phyloP scores from a whole-genome alignment of 2,329 filamentous ascomycete species.

The Colletotrichum sp. region DNA sequence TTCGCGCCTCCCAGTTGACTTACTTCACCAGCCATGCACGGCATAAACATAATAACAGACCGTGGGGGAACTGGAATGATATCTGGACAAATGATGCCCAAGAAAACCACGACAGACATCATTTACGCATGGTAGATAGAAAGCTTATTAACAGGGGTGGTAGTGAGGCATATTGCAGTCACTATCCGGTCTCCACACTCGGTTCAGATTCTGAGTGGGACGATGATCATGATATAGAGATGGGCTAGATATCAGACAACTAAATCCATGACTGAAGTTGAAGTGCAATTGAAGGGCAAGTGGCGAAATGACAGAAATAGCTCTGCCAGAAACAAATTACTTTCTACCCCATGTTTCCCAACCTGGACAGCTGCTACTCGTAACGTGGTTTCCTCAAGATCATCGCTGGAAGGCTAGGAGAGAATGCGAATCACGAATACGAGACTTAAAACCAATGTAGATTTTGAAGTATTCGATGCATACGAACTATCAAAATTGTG shows the following conservation, averaged over 20 bases:
- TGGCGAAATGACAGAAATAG: neutral
- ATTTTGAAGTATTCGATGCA: neutral
- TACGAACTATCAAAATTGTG: neutral
- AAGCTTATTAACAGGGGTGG: neutral
- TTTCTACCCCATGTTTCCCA: neutral
- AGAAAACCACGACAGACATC: neutral
- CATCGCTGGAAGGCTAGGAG: neutral
- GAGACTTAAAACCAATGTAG: neutral
- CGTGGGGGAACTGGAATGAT: neutral
- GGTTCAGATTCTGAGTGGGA: neutral
- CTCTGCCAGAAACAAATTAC: neutral
- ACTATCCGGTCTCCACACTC: neutral
- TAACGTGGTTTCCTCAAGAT: neutral
- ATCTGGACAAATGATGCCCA: neutral
- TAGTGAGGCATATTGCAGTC: neutral
- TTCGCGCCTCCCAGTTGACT: neutral
- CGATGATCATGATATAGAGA: neutral
- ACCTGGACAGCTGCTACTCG: neutral
- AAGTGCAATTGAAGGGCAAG: neutral
- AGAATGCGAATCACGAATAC: neutral
- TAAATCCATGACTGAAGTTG: neutral
- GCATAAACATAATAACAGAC: neutral
- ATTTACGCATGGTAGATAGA: neutral
- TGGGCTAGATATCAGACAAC: neutral
- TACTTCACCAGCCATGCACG: neutral